Evolutionary conservation across 306 rosid species (phyloP).

Genomic region (Purshia tridentata): DNA sequence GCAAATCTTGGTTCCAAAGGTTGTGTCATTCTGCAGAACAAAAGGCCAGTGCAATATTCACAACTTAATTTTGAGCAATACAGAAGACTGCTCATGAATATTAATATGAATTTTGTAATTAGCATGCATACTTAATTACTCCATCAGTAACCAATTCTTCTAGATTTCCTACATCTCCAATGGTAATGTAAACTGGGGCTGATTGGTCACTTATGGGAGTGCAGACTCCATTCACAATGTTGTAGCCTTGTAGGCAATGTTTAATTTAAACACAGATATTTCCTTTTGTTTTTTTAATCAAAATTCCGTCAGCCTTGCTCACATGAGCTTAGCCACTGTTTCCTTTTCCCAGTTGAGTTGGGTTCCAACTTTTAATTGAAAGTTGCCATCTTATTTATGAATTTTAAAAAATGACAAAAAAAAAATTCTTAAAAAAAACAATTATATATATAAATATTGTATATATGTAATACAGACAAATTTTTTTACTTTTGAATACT

Average conservation of each 20-base stretch:
- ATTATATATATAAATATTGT: too few relatives aligned
- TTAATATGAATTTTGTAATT: background rate
- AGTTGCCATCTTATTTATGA: too few relatives aligned
- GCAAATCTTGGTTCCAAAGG: conserved; percentile 58
- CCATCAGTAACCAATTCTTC: conserved; percentile 55
- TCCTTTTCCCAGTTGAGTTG: too few relatives aligned
- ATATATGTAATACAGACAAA: too few relatives aligned
- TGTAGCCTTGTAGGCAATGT: conserved; percentile 59
- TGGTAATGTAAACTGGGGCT: conserved; percentile 71
- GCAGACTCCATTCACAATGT: conserved; percentile 49
- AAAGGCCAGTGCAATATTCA: background rate
- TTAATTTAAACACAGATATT: background rate
- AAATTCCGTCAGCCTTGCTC: too few relatives aligned
- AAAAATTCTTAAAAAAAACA: too few relatives aligned
- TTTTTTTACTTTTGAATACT: too few relatives aligned
- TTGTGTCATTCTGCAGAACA: conserved; percentile 53
- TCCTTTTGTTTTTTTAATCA: too few relatives aligned
- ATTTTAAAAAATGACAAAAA: too few relatives aligned
- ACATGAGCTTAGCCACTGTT: too few relatives aligned
- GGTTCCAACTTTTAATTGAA: too few relatives aligned
- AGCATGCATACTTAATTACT: conserved; percentile 31
- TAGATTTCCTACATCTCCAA: conserved; percentile 86
- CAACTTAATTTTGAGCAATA: background rate
- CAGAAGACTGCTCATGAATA: background rate
- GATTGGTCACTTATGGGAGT: conserved; percentile 40